Evolutionary conservation across 192 early-diverging fungal species (phyloP).

Genomic region (Geranomyces variabilis): DNA sequence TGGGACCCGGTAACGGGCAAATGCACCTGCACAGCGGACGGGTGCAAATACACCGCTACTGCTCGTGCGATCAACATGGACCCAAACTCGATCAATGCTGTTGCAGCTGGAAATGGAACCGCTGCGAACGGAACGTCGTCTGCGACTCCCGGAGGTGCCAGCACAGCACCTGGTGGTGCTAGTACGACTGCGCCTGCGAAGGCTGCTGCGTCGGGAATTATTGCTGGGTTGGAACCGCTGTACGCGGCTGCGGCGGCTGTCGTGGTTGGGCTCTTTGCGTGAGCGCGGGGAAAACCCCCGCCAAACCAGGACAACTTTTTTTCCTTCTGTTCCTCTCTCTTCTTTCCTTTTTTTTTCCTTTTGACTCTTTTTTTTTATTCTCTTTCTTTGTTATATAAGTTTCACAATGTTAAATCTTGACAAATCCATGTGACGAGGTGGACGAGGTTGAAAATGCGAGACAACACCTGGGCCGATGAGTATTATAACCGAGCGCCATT

Average conservation of each 20-base stretch:
- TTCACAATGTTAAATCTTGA: no score
- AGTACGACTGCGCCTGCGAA: neutral
- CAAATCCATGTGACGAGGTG: no score
- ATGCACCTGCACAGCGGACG: conserved; percentile 60
- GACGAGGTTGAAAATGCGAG: no score
- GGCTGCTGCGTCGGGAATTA: neutral
- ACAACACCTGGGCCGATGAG: no score
- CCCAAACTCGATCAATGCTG: conserved; percentile 15
- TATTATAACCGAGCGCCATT: no score
- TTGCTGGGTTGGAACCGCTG: neutral
- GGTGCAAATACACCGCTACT: conserved; percentile 53
- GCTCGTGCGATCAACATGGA: conserved; percentile 40
- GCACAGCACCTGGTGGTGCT: no score
- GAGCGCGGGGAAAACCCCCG: no score
- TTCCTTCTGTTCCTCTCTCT: no score
- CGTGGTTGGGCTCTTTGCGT: neutral
- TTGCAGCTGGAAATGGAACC: neutral
- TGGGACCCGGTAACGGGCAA: conserved; percentile 70
- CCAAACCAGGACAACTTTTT: no score
- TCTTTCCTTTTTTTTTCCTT: no score
- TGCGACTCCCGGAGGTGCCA: neutral
- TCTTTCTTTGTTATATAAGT: no score
- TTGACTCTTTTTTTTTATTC: no score
- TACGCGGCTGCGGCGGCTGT: neutral
- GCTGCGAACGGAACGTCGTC: conserved; percentile 4